Conservation (phyloP, 805 yeast species). For the Hanseniaspora clermontiae region DNA sequence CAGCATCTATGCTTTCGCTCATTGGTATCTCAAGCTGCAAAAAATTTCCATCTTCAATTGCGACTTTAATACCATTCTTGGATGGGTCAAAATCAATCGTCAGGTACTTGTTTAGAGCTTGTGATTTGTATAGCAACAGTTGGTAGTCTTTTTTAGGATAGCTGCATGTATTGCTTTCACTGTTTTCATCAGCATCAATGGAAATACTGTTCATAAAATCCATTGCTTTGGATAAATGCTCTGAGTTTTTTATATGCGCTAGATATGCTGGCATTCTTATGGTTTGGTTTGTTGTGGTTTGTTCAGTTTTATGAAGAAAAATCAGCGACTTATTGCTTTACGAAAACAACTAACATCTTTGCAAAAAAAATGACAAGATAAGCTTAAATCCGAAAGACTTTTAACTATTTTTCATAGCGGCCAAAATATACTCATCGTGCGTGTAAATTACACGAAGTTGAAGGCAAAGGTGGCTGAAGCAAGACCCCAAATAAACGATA, state of each 20-base stretch:
- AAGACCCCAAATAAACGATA: background rate
- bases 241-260: background rate
- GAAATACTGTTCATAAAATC: slow-evolving; percentile 11
- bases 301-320: too few species aligned
- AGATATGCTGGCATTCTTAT: background rate
- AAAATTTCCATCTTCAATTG: background rate
- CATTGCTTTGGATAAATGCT: background rate
- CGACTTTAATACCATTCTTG: background rate
- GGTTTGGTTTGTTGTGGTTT: background rate
- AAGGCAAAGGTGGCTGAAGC: background rate
- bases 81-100: background rate
- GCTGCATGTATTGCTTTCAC: background rate
- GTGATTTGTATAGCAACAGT: slow-evolving; percentile 8
- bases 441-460: too few species aligned
- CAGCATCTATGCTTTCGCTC: background rate
- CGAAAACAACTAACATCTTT: too few species aligned
- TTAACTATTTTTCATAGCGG: background rate
- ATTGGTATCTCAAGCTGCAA: background rate
- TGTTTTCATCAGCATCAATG: background rate
- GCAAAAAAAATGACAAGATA: background rate
- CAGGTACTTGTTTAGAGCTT: slow-evolving; percentile 5
- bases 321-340: background rate
- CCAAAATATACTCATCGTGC: too few species aligned
- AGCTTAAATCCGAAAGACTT: background rate
- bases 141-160: slow-evolving; percentile 3